A percentile compares a stretch with the other conserved stretches of the same genome.
phyloP scores from a whole-genome alignment of 2,329 filamentous ascomycete species.

The Hirsutella thompsonii region DNA sequence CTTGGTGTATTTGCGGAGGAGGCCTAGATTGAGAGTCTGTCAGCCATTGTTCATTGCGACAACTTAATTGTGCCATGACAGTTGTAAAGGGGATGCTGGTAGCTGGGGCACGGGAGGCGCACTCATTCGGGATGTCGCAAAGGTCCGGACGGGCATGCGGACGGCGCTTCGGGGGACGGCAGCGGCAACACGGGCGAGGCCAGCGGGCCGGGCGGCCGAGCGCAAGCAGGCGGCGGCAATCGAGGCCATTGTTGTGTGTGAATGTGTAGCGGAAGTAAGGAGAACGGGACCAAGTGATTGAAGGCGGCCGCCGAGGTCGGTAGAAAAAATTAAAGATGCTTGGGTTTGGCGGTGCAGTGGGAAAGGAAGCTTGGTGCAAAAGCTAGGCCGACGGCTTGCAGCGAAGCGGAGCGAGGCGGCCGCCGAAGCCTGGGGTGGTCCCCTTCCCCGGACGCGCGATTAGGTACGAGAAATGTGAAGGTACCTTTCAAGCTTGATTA shows the following conservation, averaged over 20 bases:
- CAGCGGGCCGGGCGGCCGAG: conserved; percentile 18
- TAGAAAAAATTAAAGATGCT: too few relatives aligned
- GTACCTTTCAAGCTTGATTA: neutral
- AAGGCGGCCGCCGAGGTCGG: too few relatives aligned
- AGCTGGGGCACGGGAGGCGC: conserved; percentile 7
- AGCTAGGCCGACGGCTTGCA: too few relatives aligned
- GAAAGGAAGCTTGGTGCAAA: too few relatives aligned
- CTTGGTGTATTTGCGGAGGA: conserved; percentile 78
- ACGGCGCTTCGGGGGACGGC: conserved; percentile 26
- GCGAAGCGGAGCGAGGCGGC: neutral
- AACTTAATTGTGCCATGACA: neutral
- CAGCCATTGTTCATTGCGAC: neutral
- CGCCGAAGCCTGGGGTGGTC: neutral
- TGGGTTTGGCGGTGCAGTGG: too few relatives aligned
- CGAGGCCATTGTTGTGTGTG: conserved; percentile 39
- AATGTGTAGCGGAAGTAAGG: neutral
- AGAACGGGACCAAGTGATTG: neutral
- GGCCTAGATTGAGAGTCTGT: conserved; percentile 25
- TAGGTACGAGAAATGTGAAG: neutral
- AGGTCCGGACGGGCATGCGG: conserved; percentile 22
- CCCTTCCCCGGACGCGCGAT: neutral
- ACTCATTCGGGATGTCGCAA: conserved; percentile 27
- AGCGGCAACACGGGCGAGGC: conserved; percentile 19
- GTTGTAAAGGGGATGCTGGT: neutral
- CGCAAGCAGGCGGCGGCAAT: conserved; percentile 36